Base-by-base conservation (phyloP, 441 rosid genomes). In the Populus hybrid region DNA sequence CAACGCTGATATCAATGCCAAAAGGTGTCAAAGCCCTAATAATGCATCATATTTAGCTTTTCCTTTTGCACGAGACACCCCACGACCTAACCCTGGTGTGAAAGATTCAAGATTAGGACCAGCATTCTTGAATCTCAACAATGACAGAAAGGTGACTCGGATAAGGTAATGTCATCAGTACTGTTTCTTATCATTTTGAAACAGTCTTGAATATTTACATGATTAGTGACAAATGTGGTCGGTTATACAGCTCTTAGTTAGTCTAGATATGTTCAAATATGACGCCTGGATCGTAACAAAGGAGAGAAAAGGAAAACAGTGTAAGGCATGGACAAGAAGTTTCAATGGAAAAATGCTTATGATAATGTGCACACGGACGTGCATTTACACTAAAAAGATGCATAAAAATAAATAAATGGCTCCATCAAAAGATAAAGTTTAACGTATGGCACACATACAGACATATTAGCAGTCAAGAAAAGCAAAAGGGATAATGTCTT, bases 401-500 rank as follows among this genome's bases (percentile, higher is more conserved):
- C 23, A 26, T 59, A 61, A 63, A 72, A 21, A 10, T 59, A 67
- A 72, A 6, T 18, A 24, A 70, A 8, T 34, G 16, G 42, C 50
- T 21, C 30, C 24, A 24, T 10, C 64, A 46, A 71, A 42, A 68
- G 20, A 61, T 12, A 67, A 68, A 30, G 59, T 57, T 32, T 24
- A 42, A 46, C 8, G 59, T 24, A 46, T 28, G 42, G 30, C 54
- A 46, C 59, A 8, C 21, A 24, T 21, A 8, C n/a, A 28, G 11
- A 30, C 20, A n/a, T 20, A n/a, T 14, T 23, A 46, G 4, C 74
- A 75, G 77, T 81, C 70, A 79, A 67, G 63, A n/a, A 75, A 63
- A 79, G 68, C 26, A 61, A 54, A 54, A 73, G 14, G 36, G 77
- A 80, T 73, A 84, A 81, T 50, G 81, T 79, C 81, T 64, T 46